phyloP scores from a whole-genome alignment of 2,329 filamentous ascomycete species.

The Colletotrichum sp. region DNA sequence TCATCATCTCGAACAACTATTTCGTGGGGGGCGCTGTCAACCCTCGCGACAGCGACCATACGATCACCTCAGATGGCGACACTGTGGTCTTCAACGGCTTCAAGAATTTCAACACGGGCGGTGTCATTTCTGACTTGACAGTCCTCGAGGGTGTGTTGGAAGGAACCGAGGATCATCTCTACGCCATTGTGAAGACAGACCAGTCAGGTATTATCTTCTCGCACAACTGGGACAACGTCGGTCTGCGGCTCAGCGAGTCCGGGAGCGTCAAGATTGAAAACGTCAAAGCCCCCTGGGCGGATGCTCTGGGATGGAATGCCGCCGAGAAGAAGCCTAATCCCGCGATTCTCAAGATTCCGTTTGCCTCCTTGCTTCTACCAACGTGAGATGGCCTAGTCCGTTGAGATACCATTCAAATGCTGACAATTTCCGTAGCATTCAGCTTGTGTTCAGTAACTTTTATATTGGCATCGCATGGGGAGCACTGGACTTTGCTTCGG shows the following conservation, averaged over 20 bases:
- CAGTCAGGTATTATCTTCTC: conserved; percentile 62
- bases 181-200: conserved; percentile 61
- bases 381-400: conserved; percentile 38
- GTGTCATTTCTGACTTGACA: conserved; percentile 68
- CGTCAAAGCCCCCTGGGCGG: conserved; percentile 59
- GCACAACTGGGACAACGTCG: conserved; percentile 70
- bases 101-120: conserved; percentile 72
- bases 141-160: conserved; percentile 68
- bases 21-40: conserved; percentile 71
- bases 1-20: conserved; percentile 67
- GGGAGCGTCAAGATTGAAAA: conserved; percentile 65
- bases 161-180: conserved; percentile 64
- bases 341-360: conserved; percentile 55
- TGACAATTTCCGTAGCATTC: conserved; percentile 47
- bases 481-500: conserved; percentile 56
- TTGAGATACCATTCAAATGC: accelerated
- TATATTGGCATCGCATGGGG: conserved; percentile 68
- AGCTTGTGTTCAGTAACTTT: conserved; percentile 70
- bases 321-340: conserved; percentile 53
- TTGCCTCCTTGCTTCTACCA: conserved; percentile 62
- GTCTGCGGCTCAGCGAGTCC: conserved; percentile 66
- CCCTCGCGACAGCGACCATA: conserved; percentile 65
- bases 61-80: conserved; percentile 58
- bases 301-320: conserved; percentile 65
- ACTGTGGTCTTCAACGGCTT: conserved; percentile 63